A percentile compares a stretch with the other conserved stretches of the same genome.
Evolutionary conservation across 2,329 filamentous ascomycete species (phyloP).

Genomic region (Colletotrichum scovillei): DNA sequence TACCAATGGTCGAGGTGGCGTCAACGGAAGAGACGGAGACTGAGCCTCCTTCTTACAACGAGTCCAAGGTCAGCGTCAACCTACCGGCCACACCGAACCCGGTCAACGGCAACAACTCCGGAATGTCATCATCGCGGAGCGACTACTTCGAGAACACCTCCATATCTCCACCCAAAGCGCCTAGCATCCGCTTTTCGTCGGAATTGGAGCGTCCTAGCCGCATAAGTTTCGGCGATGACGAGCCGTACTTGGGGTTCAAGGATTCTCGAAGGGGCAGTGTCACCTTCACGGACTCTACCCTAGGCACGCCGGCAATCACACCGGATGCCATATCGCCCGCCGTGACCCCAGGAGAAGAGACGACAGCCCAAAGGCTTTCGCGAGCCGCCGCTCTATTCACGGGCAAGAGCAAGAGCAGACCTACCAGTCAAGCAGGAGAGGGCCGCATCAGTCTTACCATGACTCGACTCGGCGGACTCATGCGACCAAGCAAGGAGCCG

Average conservation of each 20-base stretch:
- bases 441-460: constrained; percentile 68
- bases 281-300: constrained; percentile 58
- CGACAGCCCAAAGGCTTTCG: constrained; percentile 64
- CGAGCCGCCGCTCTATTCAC: constrained; percentile 68
- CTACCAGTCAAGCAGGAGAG: constrained; percentile 69
- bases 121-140: constrained; percentile 47
- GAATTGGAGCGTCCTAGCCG: constrained; percentile 63
- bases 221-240: constrained; percentile 58
- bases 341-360: constrained; percentile 62
- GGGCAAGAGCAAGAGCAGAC: constrained; percentile 61
- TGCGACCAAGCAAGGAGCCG: constrained; percentile 63
- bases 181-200: constrained; percentile 66
- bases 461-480: constrained; percentile 63
- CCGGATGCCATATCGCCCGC: constrained; percentile 51
- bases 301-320: constrained; percentile 50
- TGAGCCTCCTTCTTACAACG: constrained; percentile 70
- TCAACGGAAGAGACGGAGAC: constrained; percentile 59
- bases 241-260: constrained; percentile 45
- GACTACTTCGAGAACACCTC: constrained; percentile 58
- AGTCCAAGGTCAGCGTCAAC: constrained; percentile 58
- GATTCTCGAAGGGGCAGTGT: constrained; percentile 64
- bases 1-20: constrained; percentile 81
- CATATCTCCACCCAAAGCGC: constrained; percentile 50
- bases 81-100: constrained; percentile 42
- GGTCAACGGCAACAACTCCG: constrained; percentile 40